phyloP scores from a whole-genome alignment of 164 flowering plant species.

The Liriodendron chinense region DNA sequence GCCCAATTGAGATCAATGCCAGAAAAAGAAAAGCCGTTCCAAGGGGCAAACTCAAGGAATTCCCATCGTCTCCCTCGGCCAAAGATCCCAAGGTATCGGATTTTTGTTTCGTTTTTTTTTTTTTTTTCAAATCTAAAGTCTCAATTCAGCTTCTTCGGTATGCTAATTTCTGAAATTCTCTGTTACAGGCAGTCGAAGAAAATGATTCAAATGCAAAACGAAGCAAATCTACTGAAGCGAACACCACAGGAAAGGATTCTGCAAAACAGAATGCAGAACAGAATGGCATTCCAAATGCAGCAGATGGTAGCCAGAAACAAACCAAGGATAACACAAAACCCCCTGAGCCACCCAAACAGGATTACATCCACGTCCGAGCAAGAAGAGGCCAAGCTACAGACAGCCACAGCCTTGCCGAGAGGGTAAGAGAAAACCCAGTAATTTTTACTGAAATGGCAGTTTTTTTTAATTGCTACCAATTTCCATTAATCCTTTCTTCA shows the following conservation, averaged over 20 bases:
- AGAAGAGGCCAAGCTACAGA: conserved; percentile 99
- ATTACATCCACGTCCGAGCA: conserved; percentile 95
- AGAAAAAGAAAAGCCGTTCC: conserved; percentile 33
- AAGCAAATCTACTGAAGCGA: conserved; percentile 39
- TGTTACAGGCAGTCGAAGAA: conserved; percentile 34
- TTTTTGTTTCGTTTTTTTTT: not conserved
- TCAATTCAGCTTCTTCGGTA: not conserved
- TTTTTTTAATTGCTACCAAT: not conserved
- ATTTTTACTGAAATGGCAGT: not conserved
- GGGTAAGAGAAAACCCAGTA: conserved; percentile 44
- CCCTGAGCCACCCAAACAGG: conserved; percentile 71
- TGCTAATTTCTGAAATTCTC: not conserved
- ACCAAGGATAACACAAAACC: conserved; percentile 40
- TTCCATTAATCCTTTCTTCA: not conserved
- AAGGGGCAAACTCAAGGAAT: conserved; percentile 24
- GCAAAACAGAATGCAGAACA: conserved; percentile 30
- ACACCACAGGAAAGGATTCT: conserved; percentile 22
- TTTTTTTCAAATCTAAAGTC: not conserved
- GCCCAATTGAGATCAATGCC: conserved; percentile 13
- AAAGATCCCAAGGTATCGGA: conserved; percentile 26
- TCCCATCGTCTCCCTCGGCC: conserved; percentile 13
- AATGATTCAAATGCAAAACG: conserved; percentile 49
- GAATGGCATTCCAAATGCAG: conserved; percentile 18
- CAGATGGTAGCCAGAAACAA: conserved; percentile 32
- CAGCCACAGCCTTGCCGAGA: conserved; percentile 95